A percentile compares a stretch with the other conserved stretches of the same genome.
Evolutionary conservation across 2,329 filamentous ascomycete species (phyloP).

Genomic region (Fusarium lyarnte): DNA sequence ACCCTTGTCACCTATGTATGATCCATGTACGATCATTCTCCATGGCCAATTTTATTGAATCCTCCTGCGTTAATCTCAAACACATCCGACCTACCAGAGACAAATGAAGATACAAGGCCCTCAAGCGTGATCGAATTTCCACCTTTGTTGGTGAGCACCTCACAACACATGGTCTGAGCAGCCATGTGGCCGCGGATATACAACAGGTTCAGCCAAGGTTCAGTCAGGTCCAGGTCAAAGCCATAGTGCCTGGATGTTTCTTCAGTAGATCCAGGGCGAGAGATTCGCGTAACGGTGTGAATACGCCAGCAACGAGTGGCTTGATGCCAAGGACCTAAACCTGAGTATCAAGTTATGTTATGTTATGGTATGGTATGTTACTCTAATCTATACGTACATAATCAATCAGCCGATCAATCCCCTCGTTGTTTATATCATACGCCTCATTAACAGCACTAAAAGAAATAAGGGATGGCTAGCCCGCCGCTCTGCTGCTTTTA

Average conservation of each 20-base stretch:
- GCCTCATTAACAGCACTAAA: constrained; percentile 22
- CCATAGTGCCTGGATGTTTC: neutral
- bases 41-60: neutral
- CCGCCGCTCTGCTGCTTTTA: constrained; percentile 9
- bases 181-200: constrained; percentile 21
- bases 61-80: neutral
- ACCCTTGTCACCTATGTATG: neutral
- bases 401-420: neutral
- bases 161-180: constrained; percentile 20
- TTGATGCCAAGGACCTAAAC: neutral
- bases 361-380: neutral
- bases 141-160: neutral
- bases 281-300: neutral
- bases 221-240: neutral
- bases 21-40: neutral
- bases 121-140: neutral
- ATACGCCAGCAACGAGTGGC: neutral
- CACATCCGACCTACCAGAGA: neutral
- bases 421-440: constrained; percentile 26
- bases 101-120: neutral
- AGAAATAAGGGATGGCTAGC: constrained; percentile 1
- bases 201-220: neutral
- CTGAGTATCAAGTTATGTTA: constrained; percentile 3
- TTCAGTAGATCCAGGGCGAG: neutral
- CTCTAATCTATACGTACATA: constrained; percentile 28